Evolutionary conservation across 805 yeast genomes (phyloP).

Genomic region (Zygoascus bituminiphila): DNA sequence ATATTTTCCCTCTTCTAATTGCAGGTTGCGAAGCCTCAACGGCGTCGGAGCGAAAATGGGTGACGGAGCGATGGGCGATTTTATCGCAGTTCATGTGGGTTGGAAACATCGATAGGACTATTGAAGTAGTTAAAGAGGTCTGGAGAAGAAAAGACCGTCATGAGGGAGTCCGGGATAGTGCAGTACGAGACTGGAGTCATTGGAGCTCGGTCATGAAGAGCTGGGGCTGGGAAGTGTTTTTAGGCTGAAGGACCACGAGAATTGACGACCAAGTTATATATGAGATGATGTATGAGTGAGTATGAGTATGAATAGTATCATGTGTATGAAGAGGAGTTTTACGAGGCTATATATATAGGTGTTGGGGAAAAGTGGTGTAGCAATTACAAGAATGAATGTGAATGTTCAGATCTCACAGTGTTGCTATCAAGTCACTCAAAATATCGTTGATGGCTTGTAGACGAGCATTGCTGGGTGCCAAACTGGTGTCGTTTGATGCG

Average conservation of each 20-base stretch:
- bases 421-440: too few relatives aligned
- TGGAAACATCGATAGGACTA: slow-evolving; percentile 57
- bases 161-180: slow-evolving; percentile 28
- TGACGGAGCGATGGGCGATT: slow-evolving; percentile 47
- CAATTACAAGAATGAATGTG: too few relatives aligned
- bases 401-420: too few relatives aligned
- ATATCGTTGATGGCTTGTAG: background rate
- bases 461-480: slow-evolving; percentile 4
- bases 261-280: too few relatives aligned
- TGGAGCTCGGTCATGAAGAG: slow-evolving; percentile 67
- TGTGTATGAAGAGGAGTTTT: too few relatives aligned
- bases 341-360: too few relatives aligned
- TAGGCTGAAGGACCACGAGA: too few relatives aligned
- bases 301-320: too few relatives aligned
- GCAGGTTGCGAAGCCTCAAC: slow-evolving; percentile 58
- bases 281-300: too few relatives aligned
- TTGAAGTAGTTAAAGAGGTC: slow-evolving; percentile 63
- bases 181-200: slow-evolving; percentile 44
- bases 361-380: too few relatives aligned
- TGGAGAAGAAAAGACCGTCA: slow-evolving; percentile 54
- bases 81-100: slow-evolving; percentile 50
- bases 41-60: slow-evolving; percentile 53
- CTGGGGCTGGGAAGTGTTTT: slow-evolving; percentile 67
- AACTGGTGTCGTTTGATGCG: slow-evolving; percentile 19
- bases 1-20: slow-evolving; percentile 56